A percentile compares a stretch with the other conserved stretches of the same genome.
These are phyloP conservation scores for Sporothrix protearum DNA, from an alignment of 2,329 filamentous ascomycete species.

Conservation along the genomic window DNA sequence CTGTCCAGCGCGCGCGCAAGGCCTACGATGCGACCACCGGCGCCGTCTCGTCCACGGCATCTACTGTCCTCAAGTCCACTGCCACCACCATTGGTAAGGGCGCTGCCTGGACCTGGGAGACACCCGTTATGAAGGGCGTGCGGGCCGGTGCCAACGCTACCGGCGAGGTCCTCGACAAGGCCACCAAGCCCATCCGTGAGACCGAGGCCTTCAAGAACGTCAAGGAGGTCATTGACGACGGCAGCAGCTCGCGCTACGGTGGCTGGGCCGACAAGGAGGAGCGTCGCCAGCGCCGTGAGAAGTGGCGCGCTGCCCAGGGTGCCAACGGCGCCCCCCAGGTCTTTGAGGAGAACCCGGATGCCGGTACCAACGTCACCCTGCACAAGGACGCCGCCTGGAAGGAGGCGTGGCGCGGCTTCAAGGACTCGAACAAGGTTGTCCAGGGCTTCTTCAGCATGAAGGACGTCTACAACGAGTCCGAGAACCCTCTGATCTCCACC, in stretches of 20 bases:
- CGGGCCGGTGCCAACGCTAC: slow-evolving; percentile 82
- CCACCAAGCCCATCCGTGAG: slow-evolving; percentile 88
- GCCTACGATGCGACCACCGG: slow-evolving; percentile 85
- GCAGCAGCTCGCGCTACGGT: slow-evolving; percentile 91
- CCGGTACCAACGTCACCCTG: slow-evolving; percentile 87
- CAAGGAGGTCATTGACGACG: slow-evolving; percentile 94
- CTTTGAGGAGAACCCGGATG: slow-evolving; percentile 78
- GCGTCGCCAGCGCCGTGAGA: slow-evolving; percentile 72
- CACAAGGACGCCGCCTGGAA: slow-evolving; percentile 98
- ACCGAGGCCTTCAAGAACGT: slow-evolving; percentile 94
- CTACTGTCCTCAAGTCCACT: slow-evolving; percentile 77
- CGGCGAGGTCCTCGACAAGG: slow-evolving; percentile 84
- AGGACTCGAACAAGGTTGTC: slow-evolving; percentile 81
- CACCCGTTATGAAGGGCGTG: slow-evolving; percentile 84
- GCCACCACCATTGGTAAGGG: slow-evolving; percentile 84
- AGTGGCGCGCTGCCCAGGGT: slow-evolving; percentile 61
- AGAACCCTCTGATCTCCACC: slow-evolving; percentile 91
- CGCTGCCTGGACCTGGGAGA: slow-evolving; percentile 97
- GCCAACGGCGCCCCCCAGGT: slow-evolving; percentile 54
- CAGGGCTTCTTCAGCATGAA: slow-evolving; percentile 85
- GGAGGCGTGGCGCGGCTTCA: slow-evolving; percentile 96
- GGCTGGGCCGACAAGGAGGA: slow-evolving; percentile 98
- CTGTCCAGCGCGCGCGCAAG: slow-evolving; percentile 76
- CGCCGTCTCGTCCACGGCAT: slow-evolving; percentile 73
- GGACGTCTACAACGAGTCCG: slow-evolving; percentile 87